These are phyloP conservation scores for Nakazawaea ernobii DNA, from an alignment of 805 yeast genomes.

Conservation along the genomic window DNA sequence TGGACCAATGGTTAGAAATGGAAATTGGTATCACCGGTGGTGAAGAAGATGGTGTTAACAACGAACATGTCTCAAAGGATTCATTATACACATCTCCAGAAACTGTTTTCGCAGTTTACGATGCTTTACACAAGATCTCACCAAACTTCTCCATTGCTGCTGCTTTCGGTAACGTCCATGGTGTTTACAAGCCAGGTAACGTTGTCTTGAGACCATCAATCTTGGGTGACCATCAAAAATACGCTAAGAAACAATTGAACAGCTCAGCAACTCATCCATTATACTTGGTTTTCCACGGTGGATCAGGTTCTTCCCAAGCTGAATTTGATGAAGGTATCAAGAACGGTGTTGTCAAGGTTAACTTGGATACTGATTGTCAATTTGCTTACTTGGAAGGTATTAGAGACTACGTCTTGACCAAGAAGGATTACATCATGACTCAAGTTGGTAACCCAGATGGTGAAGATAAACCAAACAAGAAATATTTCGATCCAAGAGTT, in stretches of 20 bases:
- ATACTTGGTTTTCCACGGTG: slow-evolving; percentile 99
- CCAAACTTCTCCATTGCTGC: slow-evolving; percentile 99
- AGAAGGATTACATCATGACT: slow-evolving; percentile 87
- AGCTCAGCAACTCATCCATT: slow-evolving; percentile 61
- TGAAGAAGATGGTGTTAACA: slow-evolving; percentile 99
- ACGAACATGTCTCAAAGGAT: slow-evolving; percentile 85
- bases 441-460: slow-evolving; percentile 99
- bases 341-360: slow-evolving; percentile 97
- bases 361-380: slow-evolving; percentile 98
- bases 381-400: slow-evolving; percentile 95
- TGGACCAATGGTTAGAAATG: slow-evolving; percentile 98
- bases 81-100: slow-evolving; percentile 91
- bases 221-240: slow-evolving; percentile 92
- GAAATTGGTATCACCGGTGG: slow-evolving; percentile 99
- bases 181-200: slow-evolving; percentile 99
- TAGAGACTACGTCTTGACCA: slow-evolving; percentile 92
- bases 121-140: slow-evolving; percentile 84
- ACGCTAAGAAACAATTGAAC: slow-evolving; percentile 66
- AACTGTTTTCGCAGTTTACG: slow-evolving; percentile 87
- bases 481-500: slow-evolving; percentile 99
- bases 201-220: slow-evolving; percentile 89
- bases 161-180: slow-evolving; percentile 99
- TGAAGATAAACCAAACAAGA: slow-evolving; percentile 98
- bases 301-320: slow-evolving; percentile 92
- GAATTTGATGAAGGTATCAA: slow-evolving; percentile 90